A percentile compares a stretch with the other conserved stretches of the same genome.
Evolutionary conservation across 805 yeast species (phyloP).

Genomic region (Naumovozyma dairenensis): DNA sequence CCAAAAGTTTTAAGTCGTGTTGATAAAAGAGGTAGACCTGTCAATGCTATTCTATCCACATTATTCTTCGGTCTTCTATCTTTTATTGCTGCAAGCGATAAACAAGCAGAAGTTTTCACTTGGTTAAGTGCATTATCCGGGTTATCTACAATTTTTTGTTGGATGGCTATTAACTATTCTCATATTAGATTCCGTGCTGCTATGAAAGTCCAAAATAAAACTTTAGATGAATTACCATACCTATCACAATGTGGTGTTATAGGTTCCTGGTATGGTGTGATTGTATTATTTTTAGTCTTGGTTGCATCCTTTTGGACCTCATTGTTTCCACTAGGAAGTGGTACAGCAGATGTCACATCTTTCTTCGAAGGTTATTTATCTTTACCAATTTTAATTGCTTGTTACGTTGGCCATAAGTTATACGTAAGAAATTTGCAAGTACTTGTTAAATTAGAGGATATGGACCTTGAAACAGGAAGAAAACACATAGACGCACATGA

Average conservation of each 20-base stretch:
- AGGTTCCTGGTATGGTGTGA: conserved; percentile 53
- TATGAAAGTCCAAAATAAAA: conserved; percentile 44
- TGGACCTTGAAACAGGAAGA: conserved; percentile 53
- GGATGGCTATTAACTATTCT: conserved; percentile 43
- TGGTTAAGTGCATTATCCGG: conserved; percentile 49
- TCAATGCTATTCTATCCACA: conserved; percentile 52
- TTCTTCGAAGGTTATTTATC: conserved; percentile 64
- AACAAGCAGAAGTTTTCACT: conserved; percentile 40
- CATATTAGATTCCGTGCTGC: conserved; percentile 50
- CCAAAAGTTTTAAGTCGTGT: conserved; percentile 56
- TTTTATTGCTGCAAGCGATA: conserved; percentile 41
- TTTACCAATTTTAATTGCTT: conserved; percentile 50
- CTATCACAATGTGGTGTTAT: conserved; percentile 51
- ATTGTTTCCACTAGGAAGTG: conserved; percentile 53
- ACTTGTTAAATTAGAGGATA: conserved; percentile 35
- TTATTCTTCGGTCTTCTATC: conserved; percentile 47
- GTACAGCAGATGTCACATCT: conserved; percentile 37
- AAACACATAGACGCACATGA: conserved; percentile 42
- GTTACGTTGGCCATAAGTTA: conserved; percentile 51
- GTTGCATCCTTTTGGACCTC: conserved; percentile 75
- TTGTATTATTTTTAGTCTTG: conserved; percentile 45
- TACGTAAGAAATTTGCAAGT: conserved; percentile 33
- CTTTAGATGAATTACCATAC: conserved; percentile 52
- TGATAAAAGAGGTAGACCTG: conserved; percentile 71
- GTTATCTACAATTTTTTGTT: conserved; percentile 41